Conservation (phyloP, 169 alveolate species). For the Plasmodium berghei region DNA sequence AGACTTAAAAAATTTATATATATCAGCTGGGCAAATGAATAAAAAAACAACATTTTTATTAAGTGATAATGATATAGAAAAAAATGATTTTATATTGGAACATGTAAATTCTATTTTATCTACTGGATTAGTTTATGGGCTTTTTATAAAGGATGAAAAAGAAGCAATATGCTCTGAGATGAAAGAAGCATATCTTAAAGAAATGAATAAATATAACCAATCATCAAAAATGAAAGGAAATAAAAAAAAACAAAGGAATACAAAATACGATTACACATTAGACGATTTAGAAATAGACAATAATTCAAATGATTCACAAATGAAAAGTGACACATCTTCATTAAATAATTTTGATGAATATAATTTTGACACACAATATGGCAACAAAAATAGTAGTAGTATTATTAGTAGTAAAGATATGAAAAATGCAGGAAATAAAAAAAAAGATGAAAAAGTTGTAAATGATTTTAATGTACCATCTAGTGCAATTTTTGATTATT, state of each 20-base stretch:
- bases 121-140: slow-evolving; percentile 97
- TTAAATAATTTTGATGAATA: slow-evolving; percentile 73
- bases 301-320: slow-evolving; percentile 47
- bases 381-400: slow-evolving; percentile 77
- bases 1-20: slow-evolving; percentile 91
- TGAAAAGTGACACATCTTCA: slow-evolving; percentile 75
- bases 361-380: no score
- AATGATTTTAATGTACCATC: slow-evolving; percentile 57
- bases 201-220: slow-evolving; percentile 77
- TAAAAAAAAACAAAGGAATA: slow-evolving; percentile 78
- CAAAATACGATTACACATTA: slow-evolving; percentile 17
- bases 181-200: slow-evolving; percentile 76
- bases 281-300: slow-evolving; percentile 28
- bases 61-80: slow-evolving; percentile 96
- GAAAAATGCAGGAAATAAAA: slow-evolving; percentile 4
- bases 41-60: slow-evolving; percentile 93
- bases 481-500: slow-evolving; percentile 80
- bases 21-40: slow-evolving; percentile 92
- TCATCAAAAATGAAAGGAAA: slow-evolving; percentile 85
- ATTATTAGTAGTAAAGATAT: slow-evolving; percentile 57
- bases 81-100: slow-evolving; percentile 95
- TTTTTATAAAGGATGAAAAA: slow-evolving; percentile 94
- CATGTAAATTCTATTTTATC: slow-evolving; percentile 93
- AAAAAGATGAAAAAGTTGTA: slow-evolving; percentile 63
- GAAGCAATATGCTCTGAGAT: slow-evolving; percentile 92